Evolutionary conservation across 164 flowering plant species (phyloP).

Genomic region (Magnolia changhungtana): DNA sequence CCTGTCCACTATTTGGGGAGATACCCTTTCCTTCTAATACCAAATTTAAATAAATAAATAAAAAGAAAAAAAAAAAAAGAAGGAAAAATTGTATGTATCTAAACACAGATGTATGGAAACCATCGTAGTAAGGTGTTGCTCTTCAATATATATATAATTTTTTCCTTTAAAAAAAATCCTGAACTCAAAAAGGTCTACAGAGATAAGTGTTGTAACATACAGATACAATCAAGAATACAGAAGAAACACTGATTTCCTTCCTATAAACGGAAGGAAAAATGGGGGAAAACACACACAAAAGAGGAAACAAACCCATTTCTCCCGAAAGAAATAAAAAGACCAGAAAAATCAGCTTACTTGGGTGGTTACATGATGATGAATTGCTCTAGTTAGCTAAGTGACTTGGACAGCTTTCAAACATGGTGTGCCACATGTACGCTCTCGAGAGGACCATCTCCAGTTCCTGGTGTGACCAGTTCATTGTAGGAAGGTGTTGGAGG

Average conservation of each 20-base stretch:
- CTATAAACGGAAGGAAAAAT: neutral
- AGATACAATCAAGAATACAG: neutral
- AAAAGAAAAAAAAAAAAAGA: neutral
- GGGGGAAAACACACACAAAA: no score
- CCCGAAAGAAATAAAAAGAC: neutral
- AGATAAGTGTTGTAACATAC: neutral
- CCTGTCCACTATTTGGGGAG: neutral
- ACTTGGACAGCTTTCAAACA: conserved; percentile 90
- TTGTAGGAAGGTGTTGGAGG: conserved; percentile 92
- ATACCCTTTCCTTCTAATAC: neutral
- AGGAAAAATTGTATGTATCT: neutral
- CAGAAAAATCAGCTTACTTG: neutral
- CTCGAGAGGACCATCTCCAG: conserved; percentile 95
- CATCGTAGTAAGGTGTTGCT: neutral
- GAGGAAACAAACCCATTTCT: neutral
- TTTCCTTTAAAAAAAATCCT: neutral
- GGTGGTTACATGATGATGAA: neutral
- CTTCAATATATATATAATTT: neutral
- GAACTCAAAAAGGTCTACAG: conserved; percentile 1
- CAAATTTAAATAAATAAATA: neutral
- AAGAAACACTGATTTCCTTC: neutral
- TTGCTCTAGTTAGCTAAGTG: conserved; percentile 56
- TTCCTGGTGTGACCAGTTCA: conserved; percentile 75
- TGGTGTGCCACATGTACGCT: conserved; percentile 95
- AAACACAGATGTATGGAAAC: no score